Evolutionary conservation across 768 basidiomycete species (phyloP), one percentile per base, ranked within the genome.

Genomic region (Panaeolus papilionaceus): DNA sequence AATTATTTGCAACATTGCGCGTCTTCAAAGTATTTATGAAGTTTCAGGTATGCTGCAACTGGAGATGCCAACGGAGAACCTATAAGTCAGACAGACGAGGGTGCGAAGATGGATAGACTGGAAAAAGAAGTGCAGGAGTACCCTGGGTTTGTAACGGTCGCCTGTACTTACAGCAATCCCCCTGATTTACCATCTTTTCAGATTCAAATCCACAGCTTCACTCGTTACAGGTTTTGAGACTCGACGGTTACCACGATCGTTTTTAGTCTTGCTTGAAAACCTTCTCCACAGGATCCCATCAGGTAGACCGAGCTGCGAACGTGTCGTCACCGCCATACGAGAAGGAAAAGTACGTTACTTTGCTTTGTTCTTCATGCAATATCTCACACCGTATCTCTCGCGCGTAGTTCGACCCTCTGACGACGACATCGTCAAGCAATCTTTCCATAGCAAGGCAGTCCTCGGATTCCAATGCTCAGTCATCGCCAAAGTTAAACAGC

Each of bases 111-210:
- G 80, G 85, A 88, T 45, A 80, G 79, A 54, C 79, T 98, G 42
- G 91, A 94, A 72, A 82, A 81, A 62, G 94, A 96, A 74, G 92
- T 98, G 10, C 67, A 86, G 67, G 72, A 76, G 3, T 98, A 97
- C 79, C 79, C 85, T 58, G 96, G 96, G 88, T 95, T 70, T 47
- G 83, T 72, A 42, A 42, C 23, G 1, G 47, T 23, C 61, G 2
- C 49, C 38, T 5, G 14, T 62, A 28, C 28, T 28, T 38, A 8
- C 33, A 37, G 33, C 33, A 33, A 33, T 58, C 20, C 8, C 47
- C 3, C 47, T 23, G 16, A 49, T 49, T 23, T 20, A 12, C 3
- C 2, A 42, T 18, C n/a, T 63, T 37, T 42, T 16, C 63, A 86
- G 85, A 7, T 86, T 86, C 77, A 86, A 83, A 70, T 84, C 87